Base-by-base conservation (phyloP, 495 filamentous ascomycete species). In the Penicillium verhagenii region DNA sequence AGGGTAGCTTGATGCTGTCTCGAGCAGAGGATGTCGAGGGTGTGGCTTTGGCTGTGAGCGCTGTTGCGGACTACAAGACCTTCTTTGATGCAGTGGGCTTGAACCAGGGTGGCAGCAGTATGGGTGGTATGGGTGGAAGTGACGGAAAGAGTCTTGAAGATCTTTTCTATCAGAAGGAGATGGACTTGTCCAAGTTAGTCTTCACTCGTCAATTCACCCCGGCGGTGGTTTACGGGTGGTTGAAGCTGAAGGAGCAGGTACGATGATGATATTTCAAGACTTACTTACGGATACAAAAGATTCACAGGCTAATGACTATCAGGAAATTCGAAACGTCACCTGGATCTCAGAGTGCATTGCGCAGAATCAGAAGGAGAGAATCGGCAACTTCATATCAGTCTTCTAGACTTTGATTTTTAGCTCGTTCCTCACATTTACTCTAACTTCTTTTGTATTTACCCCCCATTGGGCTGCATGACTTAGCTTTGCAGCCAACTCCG, bases 261-360 rank as follows among this genome's bases (percentile, higher is more conserved):
- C 72, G 86, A 66, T 31, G 8, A 3, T 23, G 33, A 28, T 29
- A 47, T 11, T 13, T 4, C 24, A 18, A 37, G 18, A 9, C n/a
- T 28, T 6, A 18, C 25, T n/a, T n/a, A n/a, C n/a, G n/a, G n/a
- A 46, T n/a, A 4, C 18, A 53, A 53, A 49, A 59, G 19, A 66
- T 43, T 24, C 33, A 47, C 40, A 60, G 14, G 40, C 66, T 74
- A 54, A 79, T 44, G 19, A 10, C n/a, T 18, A 23, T 18, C 54
- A 96, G 94, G 94, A 99, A 88, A 96, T 97, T 69, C 89, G 94
- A 35, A 99, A 99, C 66, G 94, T 99, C 65, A 97, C 93, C 43
- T 99, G 94, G 94, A 99, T 99, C 66, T 86, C 95, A 8, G 94
- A 99, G 72, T 99, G 94, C 75, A 99, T 99, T 83, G 94, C 94